phyloP scores from a whole-genome alignment of 106 monocot species.

The Iris macrosiphon region DNA sequence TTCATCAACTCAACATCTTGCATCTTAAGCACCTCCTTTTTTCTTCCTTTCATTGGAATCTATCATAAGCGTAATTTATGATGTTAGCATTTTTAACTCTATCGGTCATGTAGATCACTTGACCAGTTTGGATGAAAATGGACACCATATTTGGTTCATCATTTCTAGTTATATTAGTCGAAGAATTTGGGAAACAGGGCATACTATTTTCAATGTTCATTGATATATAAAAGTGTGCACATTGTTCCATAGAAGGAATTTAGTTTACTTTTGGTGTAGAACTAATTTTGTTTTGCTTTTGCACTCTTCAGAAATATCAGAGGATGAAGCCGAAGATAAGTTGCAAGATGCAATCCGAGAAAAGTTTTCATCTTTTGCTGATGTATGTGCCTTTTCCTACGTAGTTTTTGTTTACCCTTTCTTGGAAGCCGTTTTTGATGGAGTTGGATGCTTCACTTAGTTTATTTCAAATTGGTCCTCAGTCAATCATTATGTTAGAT shows the following conservation, averaged over 20 bases:
- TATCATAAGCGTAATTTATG: no score
- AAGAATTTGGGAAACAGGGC: no score
- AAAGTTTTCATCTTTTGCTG: slow-evolving; percentile 86
- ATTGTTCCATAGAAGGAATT: background rate
- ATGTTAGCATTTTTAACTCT: no score
- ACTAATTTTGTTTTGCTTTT: background rate
- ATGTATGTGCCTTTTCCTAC: slow-evolving; percentile 32
- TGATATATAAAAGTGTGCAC: background rate
- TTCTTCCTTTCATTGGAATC: no score
- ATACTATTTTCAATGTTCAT: no score
- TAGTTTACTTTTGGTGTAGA: background rate
- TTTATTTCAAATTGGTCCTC: background rate
- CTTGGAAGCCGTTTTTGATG: background rate
- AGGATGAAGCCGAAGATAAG: slow-evolving; percentile 93
- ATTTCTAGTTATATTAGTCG: no score
- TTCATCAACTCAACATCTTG: no score
- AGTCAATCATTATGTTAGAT: background rate
- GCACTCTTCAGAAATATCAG: slow-evolving; percentile 54
- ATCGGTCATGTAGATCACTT: no score
- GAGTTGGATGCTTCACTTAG: background rate
- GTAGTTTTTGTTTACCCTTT: no score
- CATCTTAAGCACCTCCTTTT: no score
- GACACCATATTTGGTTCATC: no score
- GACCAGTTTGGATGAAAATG: no score
- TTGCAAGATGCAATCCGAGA: slow-evolving; percentile 89